Base-by-base conservation (phyloP, 1,284 basidiomycete genomes). In the Ganoderma sinense region DNA sequence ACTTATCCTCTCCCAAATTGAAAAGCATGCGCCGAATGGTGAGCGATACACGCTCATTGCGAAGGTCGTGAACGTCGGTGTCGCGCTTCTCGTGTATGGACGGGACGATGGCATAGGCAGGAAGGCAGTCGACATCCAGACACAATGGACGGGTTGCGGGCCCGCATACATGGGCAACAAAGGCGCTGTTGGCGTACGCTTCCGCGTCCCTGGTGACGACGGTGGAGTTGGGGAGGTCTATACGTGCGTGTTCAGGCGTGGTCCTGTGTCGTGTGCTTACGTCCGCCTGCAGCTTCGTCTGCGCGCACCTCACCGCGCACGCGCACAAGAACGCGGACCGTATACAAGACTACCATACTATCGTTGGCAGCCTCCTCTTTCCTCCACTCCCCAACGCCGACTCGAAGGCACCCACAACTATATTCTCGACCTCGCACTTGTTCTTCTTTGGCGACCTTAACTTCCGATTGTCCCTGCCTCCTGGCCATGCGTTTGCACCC, bases 361-460 rank as follows among this genome's bases (percentile, higher is more conserved):
- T 99, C 62, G 93, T 97, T 53, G 84, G 90, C 61, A 89, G 92
- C 1, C 87, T 99, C 60, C 85, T 97, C 61, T 99, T 99, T 77
- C 82, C 88, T 13, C 83, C 92, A 1, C 75, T 86, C 2, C 82
- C 87, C 56, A 80, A 80, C 18, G 81, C 84, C 3, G 77, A 80
- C 8, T 79, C 82, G 13, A 80, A 78, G 29, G 74, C 69, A 14
- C 81, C 79, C 29, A 88, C 88, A 48, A 96, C 91, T 39, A 87
- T 96, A 45, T 94, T 93, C 82, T 84, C 90, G 55, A 92, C 94
- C 0, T 94, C 94, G 10, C 94, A 97, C 77, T 85, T 96, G 1
- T 96, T 96, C 84, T 86, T 97, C 79, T 85, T 95, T 62, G 95
- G 95, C 14, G 96, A 98, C 81, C 88, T 97, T 70, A 98, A 98